Evolutionary conservation across 495 filamentous ascomycete genomes (phyloP).

Genomic region (Neurospora sp.): DNA sequence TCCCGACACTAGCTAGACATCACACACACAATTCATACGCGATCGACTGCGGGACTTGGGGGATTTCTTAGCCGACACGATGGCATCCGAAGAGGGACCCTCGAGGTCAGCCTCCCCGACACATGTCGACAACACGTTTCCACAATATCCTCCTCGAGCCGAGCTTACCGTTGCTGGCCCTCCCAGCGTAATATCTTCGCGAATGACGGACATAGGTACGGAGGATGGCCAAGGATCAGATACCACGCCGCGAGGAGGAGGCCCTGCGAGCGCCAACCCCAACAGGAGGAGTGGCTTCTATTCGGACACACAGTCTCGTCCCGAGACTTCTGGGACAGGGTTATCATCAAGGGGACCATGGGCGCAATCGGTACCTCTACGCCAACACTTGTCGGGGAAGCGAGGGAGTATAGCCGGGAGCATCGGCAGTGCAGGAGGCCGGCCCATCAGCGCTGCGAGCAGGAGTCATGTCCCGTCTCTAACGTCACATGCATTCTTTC

Average conservation of each 20-base stretch:
- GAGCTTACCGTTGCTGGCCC: constrained; percentile 23
- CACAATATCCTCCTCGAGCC: constrained; percentile 26
- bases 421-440: constrained; percentile 32
- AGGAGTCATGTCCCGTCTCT: constrained; percentile 84
- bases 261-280: constrained; percentile 5
- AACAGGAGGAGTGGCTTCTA: constrained; percentile 27
- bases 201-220: constrained; percentile 69
- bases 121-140: constrained; percentile 28
- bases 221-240: constrained; percentile 37
- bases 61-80: constrained; percentile 5
- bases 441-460: constrained; percentile 60
- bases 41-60: background rate
- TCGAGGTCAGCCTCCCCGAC: constrained; percentile 25
- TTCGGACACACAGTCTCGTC: constrained; percentile 38
- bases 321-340: constrained; percentile 37
- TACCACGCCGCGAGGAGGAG: constrained; percentile 20
- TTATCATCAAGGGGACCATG: constrained; percentile 41
- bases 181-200: constrained; percentile 68
- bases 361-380: constrained; percentile 37
- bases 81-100: constrained; percentile 26
- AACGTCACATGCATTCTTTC: constrained; percentile 83
- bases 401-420: constrained; percentile 32
- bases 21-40: background rate
- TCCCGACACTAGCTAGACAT: background rate
- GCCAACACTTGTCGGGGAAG: constrained; percentile 30